A percentile compares a stretch with the other conserved stretches of the same genome.
Evolutionary conservation across 2,329 filamentous ascomycete species (phyloP).

Genomic region (Magnaporthiopsis rhizophila): DNA sequence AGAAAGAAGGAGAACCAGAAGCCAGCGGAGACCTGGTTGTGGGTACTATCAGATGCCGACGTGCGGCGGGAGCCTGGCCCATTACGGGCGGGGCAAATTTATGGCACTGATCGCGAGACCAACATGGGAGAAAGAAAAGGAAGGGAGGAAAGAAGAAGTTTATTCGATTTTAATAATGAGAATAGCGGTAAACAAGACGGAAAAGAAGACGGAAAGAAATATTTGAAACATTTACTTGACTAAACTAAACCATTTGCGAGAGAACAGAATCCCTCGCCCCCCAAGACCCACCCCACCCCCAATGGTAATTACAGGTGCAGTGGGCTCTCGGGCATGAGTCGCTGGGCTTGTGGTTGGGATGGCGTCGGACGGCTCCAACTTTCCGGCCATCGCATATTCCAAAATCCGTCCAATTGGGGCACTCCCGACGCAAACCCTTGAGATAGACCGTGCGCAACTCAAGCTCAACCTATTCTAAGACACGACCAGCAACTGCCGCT

Average conservation of each 20-base stretch:
- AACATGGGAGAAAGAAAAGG: neutral
- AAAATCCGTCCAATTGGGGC: neutral
- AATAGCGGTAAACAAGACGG: neutral
- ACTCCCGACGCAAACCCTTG: neutral
- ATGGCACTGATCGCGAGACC: neutral
- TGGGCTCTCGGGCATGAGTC: neutral
- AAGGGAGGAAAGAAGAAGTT: neutral
- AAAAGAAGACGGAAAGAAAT: neutral
- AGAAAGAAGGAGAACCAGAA: neutral
- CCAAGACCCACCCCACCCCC: neutral
- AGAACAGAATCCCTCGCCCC: neutral
- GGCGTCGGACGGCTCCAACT: neutral
- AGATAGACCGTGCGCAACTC: neutral
- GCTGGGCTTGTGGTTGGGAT: neutral
- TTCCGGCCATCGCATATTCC: neutral
- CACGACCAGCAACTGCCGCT: slow-evolving; percentile 66
- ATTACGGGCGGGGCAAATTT: neutral
- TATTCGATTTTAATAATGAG: neutral
- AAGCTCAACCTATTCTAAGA: slow-evolving; percentile 40
- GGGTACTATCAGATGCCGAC: neutral
- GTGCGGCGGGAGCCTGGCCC: too few species aligned
- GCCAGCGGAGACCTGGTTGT: neutral
- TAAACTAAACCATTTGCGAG: neutral
- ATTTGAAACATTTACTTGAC: neutral
- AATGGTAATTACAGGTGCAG: neutral